phyloP scores from a whole-genome alignment of 2,329 filamentous ascomycete genomes.

The Colletotrichum cereale region DNA sequence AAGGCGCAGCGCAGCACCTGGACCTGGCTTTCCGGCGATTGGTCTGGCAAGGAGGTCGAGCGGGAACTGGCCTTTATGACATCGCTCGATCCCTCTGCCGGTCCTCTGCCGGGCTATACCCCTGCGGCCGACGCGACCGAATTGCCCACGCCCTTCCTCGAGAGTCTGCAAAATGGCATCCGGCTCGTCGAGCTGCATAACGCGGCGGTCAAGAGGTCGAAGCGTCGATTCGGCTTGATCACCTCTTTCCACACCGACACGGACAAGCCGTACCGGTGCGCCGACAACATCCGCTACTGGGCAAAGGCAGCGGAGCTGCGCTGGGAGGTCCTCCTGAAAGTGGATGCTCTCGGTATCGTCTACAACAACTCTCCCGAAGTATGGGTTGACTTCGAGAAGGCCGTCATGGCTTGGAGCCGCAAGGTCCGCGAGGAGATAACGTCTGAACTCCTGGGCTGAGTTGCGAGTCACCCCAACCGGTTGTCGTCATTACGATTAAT shows the following conservation, averaged over 20 bases:
- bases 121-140: slow-evolving; percentile 57
- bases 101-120: slow-evolving; percentile 76
- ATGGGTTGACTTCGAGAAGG: slow-evolving; percentile 87
- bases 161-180: slow-evolving; percentile 81
- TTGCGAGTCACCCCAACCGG: slow-evolving; percentile 21
- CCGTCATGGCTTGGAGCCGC: slow-evolving; percentile 85
- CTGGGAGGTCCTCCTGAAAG: slow-evolving; percentile 86
- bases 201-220: slow-evolving; percentile 84
- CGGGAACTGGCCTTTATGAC: slow-evolving; percentile 85
- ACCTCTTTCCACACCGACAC: slow-evolving; percentile 92
- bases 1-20: slow-evolving; percentile 77
- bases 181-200: slow-evolving; percentile 91
- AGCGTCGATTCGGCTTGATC: slow-evolving; percentile 89
- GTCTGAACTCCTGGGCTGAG: slow-evolving; percentile 64
- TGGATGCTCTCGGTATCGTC: slow-evolving; percentile 90
- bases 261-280: slow-evolving; percentile 91
- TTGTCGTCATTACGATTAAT: slow-evolving; percentile 39
- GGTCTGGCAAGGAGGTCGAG: slow-evolving; percentile 79
- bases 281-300: slow-evolving; percentile 96
- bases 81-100: slow-evolving; percentile 75
- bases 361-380: slow-evolving; percentile 76
- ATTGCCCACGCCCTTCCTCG: slow-evolving; percentile 80
- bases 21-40: slow-evolving; percentile 85
- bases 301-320: slow-evolving; percentile 94
- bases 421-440: slow-evolving; percentile 87